Evolutionary conservation across 176 grass and related monocot species (phyloP).

Genomic region (Musa acuminata): DNA sequence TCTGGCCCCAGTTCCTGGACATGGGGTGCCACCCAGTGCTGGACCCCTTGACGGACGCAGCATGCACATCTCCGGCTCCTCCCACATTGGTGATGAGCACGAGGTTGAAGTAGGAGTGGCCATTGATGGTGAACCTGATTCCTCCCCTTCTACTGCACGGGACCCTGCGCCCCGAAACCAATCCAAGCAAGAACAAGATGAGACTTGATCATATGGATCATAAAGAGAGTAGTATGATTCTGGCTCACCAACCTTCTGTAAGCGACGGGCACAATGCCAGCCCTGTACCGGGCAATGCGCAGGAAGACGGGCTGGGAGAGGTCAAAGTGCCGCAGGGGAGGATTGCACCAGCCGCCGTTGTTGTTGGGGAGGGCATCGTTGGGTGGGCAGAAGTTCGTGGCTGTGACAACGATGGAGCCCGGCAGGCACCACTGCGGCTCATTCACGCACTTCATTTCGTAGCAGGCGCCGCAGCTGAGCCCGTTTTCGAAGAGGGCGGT

Average conservation of each 20-base stretch:
- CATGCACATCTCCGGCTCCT: too few species aligned
- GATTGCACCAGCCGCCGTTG: not conserved
- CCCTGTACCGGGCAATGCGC: not conserved
- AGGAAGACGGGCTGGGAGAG: not conserved
- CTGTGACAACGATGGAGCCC: not conserved
- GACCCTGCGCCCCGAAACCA: too few species aligned
- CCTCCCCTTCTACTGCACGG: too few species aligned
- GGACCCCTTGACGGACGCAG: too few species aligned
- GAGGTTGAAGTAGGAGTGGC: too few species aligned
- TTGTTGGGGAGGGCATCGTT: not conserved
- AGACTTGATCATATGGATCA: too few species aligned
- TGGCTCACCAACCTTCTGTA: not conserved
- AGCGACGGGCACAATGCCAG: not conserved
- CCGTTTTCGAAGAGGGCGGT: not conserved
- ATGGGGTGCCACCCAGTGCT: too few species aligned
- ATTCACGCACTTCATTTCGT: not conserved
- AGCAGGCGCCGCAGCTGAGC: constrained; percentile 1
- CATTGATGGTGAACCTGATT: too few species aligned
- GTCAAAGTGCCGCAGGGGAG: not conserved
- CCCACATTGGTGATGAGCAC: too few species aligned
- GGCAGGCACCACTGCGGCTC: not conserved
- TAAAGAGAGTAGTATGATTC: too few species aligned
- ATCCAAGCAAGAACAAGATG: too few species aligned
- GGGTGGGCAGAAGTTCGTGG: constrained; percentile 1
- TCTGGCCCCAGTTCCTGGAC: too few species aligned